Percentiles rank a stretch among this genome's conserved stretches.
These are phyloP conservation scores for Apiospora rasikravindrae DNA, from an alignment of 2,329 filamentous ascomycete species.

Conservation along the genomic window DNA sequence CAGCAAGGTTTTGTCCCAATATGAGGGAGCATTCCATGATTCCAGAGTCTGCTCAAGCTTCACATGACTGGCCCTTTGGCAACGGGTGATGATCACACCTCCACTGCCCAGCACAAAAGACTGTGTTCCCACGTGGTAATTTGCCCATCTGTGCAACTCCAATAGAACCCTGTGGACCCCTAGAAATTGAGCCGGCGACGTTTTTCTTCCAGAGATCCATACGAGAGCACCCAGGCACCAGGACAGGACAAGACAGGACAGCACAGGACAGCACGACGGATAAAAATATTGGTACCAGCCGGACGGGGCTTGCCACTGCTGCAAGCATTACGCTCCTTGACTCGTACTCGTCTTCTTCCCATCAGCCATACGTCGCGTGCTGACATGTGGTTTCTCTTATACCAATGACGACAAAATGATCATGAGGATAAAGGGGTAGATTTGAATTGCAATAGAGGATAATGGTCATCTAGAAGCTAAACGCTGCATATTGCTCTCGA, in stretches of 20 bases:
- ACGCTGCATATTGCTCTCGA: too few relatives aligned
- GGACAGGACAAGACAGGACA: not conserved
- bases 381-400: not conserved
- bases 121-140: conserved; percentile 14
- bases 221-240: conserved; percentile 7
- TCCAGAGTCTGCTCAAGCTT: not conserved
- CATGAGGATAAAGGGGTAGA: not conserved
- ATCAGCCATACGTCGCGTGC: not conserved
- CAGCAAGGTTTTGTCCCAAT: not conserved
- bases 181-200: conserved; percentile 3
- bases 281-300: not conserved
- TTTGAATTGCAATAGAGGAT: too few relatives aligned
- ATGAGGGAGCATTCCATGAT: not conserved
- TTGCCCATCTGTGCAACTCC: conserved; percentile 1
- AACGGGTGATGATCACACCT: not conserved
- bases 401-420: not conserved
- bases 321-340: not conserved
- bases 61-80: not conserved
- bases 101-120: not conserved
- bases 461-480: not conserved
- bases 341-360: not conserved
- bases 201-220: not conserved
- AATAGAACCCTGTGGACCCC: conserved; percentile 5
- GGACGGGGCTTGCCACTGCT: not conserved
- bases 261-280: not conserved